These are phyloP conservation scores for Dioscorea cayenensis DNA, from an alignment of 116 monocot species.

Conservation along the genomic window DNA sequence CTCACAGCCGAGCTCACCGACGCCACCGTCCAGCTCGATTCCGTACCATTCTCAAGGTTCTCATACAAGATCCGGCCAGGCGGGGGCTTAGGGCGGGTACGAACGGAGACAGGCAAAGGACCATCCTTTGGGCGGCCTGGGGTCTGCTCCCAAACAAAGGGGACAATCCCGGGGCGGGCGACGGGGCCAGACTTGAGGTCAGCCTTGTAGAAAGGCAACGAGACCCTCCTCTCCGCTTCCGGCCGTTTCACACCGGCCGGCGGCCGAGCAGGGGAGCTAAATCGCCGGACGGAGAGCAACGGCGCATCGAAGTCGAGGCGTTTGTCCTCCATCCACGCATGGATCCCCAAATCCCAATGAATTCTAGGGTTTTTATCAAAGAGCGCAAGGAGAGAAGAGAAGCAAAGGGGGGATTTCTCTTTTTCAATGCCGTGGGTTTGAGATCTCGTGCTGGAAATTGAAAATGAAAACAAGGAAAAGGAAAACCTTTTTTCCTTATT, in stretches of 20 bases:
- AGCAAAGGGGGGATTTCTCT: no score
- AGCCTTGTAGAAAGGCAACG: conserved; percentile 51
- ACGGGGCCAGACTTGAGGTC: conserved; percentile 58
- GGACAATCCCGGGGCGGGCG: conserved; percentile 46
- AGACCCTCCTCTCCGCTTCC: conserved; percentile 3
- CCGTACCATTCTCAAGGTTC: not conserved
- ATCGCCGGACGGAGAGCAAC: conserved; percentile 53
- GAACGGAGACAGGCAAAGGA: not conserved
- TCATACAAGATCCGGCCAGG: conserved; percentile 10
- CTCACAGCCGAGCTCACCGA: not conserved
- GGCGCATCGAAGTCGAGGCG: conserved; percentile 51
- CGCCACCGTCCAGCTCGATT: not conserved
- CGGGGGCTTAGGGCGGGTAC: conserved; percentile 13
- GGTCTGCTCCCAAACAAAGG: conserved; percentile 74
- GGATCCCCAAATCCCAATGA: no score
- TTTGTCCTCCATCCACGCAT: conserved; percentile 21
- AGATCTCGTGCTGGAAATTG: no score
- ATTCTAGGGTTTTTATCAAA: no score
- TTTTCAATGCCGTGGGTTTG: no score
- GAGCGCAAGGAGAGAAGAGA: no score
- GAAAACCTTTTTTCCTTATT: no score
- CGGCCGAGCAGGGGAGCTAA: not conserved
- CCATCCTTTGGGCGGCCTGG: conserved; percentile 64
- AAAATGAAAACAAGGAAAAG: no score
- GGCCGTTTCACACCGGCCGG: not conserved